Base-by-base conservation (phyloP, 2,329 filamentous ascomycete species). In the Trichoderma endophyticum region DNA sequence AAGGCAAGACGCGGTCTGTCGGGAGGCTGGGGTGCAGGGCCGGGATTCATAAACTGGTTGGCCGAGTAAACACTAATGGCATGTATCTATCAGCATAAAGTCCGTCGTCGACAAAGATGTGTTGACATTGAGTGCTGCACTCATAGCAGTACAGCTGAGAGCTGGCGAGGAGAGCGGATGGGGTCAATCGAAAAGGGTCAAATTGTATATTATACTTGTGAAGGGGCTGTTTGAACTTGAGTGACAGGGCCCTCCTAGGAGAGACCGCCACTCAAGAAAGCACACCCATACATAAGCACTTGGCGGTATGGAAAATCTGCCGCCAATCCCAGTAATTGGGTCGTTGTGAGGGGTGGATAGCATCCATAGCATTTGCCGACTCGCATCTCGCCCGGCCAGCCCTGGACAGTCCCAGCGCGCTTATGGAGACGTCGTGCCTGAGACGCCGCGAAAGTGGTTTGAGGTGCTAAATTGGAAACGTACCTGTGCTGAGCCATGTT, bases 31-130 rank as follows among this genome's bases (percentile, higher is more conserved):
- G 96, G 96, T 76, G 96, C 95, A 77, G 96, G 95, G 75, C 96
- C 94, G 74, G 96, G 94, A 82, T 98, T 98, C 93, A 98, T 97
- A 85, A 98, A 98, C 82, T 90, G 89, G 77, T 86, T 88, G 75
- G 85, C 84, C 56, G 87, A 83, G 79, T 90, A 91, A 77, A 87
- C 82, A 79, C 87, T 90, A 78, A 36, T 34, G 56, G 28, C 39
- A 62, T 51, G 28, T 66, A 48, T 9, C 36, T 61, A 60, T 70
- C 60, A 77, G 75, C 57, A 64, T 69, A 56, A 61, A 70, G 28
- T 62, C 18, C 39, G 64, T 48, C 30, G 57, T 36, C 28, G 54
- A 48, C 59, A 24, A 26, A 26, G 54, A 62, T 43, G 32, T 70
- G 32, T 56, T 24, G 34, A 56, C 36, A 69, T 69, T 61, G 60